phyloP scores from a whole-genome alignment of 176 grass and related monocot genomes.

The Aegilops bicornis region DNA sequence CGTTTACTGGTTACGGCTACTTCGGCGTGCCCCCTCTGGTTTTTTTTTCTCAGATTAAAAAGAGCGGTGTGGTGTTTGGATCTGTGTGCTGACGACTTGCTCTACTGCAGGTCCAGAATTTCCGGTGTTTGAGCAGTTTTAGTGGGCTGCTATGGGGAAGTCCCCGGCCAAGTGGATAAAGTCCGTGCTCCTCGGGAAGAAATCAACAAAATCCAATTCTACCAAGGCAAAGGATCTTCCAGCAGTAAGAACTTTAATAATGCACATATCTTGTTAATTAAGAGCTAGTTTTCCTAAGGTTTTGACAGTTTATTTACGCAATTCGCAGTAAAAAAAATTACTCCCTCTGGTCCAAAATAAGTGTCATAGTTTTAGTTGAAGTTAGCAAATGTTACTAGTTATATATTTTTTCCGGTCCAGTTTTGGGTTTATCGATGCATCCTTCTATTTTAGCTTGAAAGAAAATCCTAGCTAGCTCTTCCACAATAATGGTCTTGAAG shows the following conservation, averaged over 20 bases:
- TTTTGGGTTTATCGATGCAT: not conserved
- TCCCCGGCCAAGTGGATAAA: constrained; percentile 95
- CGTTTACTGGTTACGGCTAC: not conserved
- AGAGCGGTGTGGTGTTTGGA: not conserved
- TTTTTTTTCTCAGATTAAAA: not conserved
- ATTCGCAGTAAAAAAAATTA: no score
- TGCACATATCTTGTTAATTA: not conserved
- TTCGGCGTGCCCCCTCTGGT: not conserved
- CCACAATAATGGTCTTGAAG: not conserved
- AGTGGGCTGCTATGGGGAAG: constrained; percentile 60
- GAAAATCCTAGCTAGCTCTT: not conserved
- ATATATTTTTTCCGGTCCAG: not conserved
- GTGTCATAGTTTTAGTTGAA: no score
- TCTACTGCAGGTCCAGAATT: not conserved
- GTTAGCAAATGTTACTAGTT: not conserved
- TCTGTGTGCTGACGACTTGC: constrained; percentile 19
- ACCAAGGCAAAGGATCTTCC: constrained; percentile 40
- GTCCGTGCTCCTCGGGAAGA: constrained; percentile 84
- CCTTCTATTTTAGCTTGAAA: not conserved
- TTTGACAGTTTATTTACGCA: no score
- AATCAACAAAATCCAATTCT: constrained; percentile 60
- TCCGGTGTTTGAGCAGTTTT: not conserved
- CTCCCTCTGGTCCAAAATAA: no score
- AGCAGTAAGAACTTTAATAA: constrained; percentile 38
- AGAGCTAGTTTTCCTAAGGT: not conserved